These are phyloP conservation scores for Neurospora sp. DNA, from an alignment of 495 filamentous ascomycete species.

Conservation along the genomic window DNA sequence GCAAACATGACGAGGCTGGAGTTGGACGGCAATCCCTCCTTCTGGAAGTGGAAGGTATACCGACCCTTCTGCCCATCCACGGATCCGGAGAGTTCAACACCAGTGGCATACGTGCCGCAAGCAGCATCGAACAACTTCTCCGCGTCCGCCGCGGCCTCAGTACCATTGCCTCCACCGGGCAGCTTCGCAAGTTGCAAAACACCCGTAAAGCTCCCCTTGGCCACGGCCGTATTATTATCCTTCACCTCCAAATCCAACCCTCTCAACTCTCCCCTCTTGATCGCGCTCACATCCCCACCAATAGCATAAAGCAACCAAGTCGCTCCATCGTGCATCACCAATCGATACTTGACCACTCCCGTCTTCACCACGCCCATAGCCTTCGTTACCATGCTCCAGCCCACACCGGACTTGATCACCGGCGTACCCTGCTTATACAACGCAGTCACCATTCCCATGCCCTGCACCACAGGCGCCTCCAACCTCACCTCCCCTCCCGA, in stretches of 20 bases:
- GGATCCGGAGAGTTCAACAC: constrained; percentile 51
- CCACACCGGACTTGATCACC: constrained; percentile 60
- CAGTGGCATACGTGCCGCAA: constrained; percentile 61
- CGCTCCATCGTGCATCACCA: constrained; percentile 58
- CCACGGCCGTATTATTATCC: constrained; percentile 34
- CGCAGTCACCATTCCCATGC: constrained; percentile 79
- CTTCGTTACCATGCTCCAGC: constrained; percentile 59
- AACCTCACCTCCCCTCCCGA: constrained; percentile 44
- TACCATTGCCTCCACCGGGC: constrained; percentile 30
- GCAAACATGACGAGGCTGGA: constrained; percentile 70
- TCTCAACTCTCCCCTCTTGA: neutral
- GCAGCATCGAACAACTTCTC: constrained; percentile 65
- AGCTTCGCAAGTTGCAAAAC: constrained; percentile 74
- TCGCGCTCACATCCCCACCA: constrained; percentile 19
- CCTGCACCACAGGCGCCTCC: constrained; percentile 77
- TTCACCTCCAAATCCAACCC: constrained; percentile 34
- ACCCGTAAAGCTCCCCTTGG: constrained; percentile 46
- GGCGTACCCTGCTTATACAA: constrained; percentile 64
- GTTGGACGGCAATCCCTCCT: constrained; percentile 47
- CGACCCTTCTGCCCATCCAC: constrained; percentile 48
- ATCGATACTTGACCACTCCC: constrained; percentile 69
- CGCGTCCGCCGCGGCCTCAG: neutral
- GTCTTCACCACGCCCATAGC: constrained; percentile 42
- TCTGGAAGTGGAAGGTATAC: constrained; percentile 65
- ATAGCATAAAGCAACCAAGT: constrained; percentile 73